Evolutionary conservation across 257 asterid genomes (phyloP).

Genomic region (Gynochthodes officinalis): DNA sequence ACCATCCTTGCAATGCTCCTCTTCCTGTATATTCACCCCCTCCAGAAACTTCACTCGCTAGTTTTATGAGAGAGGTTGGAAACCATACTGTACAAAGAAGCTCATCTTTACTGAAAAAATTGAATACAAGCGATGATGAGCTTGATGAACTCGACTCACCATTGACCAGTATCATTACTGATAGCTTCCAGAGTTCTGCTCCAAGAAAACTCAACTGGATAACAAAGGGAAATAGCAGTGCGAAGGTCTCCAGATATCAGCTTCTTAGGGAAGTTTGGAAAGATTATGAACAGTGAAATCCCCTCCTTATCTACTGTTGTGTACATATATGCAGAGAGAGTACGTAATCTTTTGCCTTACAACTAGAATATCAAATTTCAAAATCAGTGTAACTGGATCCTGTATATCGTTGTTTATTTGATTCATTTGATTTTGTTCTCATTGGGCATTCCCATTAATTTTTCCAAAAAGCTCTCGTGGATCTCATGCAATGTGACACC

Average conservation of each 20-base stretch:
- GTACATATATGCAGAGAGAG: neutral
- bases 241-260: slow-evolving; percentile 55
- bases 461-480: too few species aligned
- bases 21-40: slow-evolving; percentile 64
- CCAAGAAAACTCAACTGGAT: slow-evolving; percentile 42
- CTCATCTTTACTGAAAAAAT: slow-evolving; percentile 52
- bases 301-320: neutral
- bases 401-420: neutral
- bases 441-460: too few species aligned
- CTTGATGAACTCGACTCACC: slow-evolving; percentile 71
- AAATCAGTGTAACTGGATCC: neutral
- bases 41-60: slow-evolving; percentile 48
- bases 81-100: slow-evolving; percentile 43
- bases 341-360: neutral
- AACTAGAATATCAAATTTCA: neutral
- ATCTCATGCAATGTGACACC: too few species aligned
- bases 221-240: slow-evolving; percentile 53
- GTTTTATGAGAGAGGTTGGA: slow-evolving; percentile 53
- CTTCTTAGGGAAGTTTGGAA: slow-evolving; percentile 70
- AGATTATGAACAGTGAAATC: slow-evolving; percentile 25
- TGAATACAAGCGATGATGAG: slow-evolving; percentile 80
- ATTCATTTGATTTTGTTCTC: neutral
- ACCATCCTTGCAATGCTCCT: slow-evolving; percentile 53
- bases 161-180: slow-evolving; percentile 60
- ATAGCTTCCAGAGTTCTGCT: slow-evolving; percentile 41